Base-by-base conservation (phyloP, 306 rosid genomes). In the Canavalia gladiata region DNA sequence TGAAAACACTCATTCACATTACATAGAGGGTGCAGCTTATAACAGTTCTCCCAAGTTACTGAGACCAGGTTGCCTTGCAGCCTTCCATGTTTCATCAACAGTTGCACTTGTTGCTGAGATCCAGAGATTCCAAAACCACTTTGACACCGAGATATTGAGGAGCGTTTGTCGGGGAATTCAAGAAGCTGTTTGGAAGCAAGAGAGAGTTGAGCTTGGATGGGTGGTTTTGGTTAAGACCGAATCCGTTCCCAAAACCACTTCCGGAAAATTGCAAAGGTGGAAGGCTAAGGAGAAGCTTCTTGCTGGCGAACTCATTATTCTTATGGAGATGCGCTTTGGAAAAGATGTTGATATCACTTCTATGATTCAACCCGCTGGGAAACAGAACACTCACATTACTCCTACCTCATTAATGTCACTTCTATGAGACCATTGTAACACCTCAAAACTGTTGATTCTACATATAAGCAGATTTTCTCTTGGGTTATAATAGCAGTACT, bases 221-320 rank as follows among this genome's bases (percentile, higher is more conserved):
- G 91, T 90, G 83, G 93, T 88, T 75, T 74, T 92, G 78, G 97
- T 92, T 8, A 81, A 67, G 58, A 88, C 84, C 54, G 91, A 83
- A 34, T 41, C 87, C 25, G 76, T 94, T 46, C 97, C 98, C 0
- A 94, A 92, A 83, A 94, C 97, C 1, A 91, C 97, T 57, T 94
- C 94, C 2, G 98, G 98, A 0, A 94, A 92, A 63, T 68, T 92
- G 54, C 88, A 84, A 54, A 86, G 97, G 80, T 83, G 87, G 90
- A 87, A 66, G 6, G 88, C 91, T 6, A 90, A 79, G 85, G 86
- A 92, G 72, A 90, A 72, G 84, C 82, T 92, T 18, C 64, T 63
- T 35, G 82, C 57, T 0, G 96, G 96, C 1, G 68, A 86, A 82
- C 84, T 90, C 92, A 42, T 50, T 0, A 54, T 89, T 62, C 8